phyloP scores from a whole-genome alignment of 78 protist species.

The Speleostelium caveatum region DNA sequence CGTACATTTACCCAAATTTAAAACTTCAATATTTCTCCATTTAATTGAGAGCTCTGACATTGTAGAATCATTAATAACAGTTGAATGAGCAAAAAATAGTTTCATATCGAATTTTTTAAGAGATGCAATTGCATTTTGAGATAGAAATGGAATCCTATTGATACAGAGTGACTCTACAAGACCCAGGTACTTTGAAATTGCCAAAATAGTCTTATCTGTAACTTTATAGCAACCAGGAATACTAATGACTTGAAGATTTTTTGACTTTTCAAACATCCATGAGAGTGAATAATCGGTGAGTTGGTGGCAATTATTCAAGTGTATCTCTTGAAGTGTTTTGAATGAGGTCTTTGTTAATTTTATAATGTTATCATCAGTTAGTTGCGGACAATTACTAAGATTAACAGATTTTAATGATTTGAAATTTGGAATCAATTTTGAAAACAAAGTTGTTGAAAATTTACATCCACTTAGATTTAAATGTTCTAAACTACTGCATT shows the following conservation, averaged over 20 bases:
- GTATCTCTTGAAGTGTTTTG: conserved; percentile 44
- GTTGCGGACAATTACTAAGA: conserved; percentile 49
- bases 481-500: conserved; percentile 24
- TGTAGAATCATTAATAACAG: conserved; percentile 13
- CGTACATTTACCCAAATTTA: conserved; percentile 44
- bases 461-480: conserved; percentile 42
- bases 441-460: not conserved
- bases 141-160: conserved; percentile 18
- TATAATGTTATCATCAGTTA: conserved; percentile 17
- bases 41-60: conserved; percentile 4
- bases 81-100: conserved; percentile 23
- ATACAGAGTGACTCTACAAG: conserved; percentile 32
- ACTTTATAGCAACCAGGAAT: not conserved
- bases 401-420: conserved; percentile 7
- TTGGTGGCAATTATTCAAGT: conserved; percentile 30
- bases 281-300: conserved; percentile 25
- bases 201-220: conserved; percentile 1
- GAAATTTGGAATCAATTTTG: not conserved
- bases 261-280: not conserved
- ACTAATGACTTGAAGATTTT: conserved; percentile 3
- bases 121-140: not conserved
- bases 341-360: not conserved
- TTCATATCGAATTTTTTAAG: not conserved
- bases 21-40: conserved; percentile 2
- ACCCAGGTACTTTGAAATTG: conserved; percentile 3